Base-by-base conservation (phyloP, 257 asterid species). In the Solanum dulcamara region DNA sequence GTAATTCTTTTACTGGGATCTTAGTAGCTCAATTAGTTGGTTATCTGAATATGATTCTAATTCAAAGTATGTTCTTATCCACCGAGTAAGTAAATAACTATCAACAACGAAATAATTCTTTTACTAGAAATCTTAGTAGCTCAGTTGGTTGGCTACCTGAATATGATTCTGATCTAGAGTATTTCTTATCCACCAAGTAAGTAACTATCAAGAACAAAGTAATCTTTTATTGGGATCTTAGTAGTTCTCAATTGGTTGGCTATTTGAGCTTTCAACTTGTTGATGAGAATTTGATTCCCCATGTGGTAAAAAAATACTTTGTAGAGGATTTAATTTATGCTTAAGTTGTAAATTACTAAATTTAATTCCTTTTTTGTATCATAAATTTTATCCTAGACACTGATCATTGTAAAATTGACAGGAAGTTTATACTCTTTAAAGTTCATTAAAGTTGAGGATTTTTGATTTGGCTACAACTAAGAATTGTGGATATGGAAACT, bases 401-500 rank as follows among this genome's bases (percentile, higher is more conserved):
- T 57, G 5, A 26, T 24, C 30, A 38, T 82, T 26, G 57, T 48
- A 37, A 66, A 60, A 35, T n/a, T 30, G 57, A 26, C 57, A 79
- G 83, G 82, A 75, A 14, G 6, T 44, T 44, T 26, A 3, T 44
- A 44, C 24, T 26, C 2, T 14, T 44, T 42, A 1, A 42, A 42
- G 40, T 75, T 48, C 3, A 75, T 26, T 60, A 75, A 46, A 75
- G 46, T 46, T 15, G 60, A 77, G 42, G 83, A 10, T 46, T 77
- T 42, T 46, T 82, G 55, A 42, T 40, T 81, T 57, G 57, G 3
- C 40, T 44, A 32, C 28, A 3, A 1, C 14, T 44, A 0, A 1
- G 26, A 20, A n/a, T 20, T 50, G 26, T 50, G 83, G 71, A 26
- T 35, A 93, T 95, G 98, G 97, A 88, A 66, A 90, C 91, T 24